Evolutionary conservation across 306 rosid genomes (phyloP).

Genomic region (Pyrus pyrifolia): DNA sequence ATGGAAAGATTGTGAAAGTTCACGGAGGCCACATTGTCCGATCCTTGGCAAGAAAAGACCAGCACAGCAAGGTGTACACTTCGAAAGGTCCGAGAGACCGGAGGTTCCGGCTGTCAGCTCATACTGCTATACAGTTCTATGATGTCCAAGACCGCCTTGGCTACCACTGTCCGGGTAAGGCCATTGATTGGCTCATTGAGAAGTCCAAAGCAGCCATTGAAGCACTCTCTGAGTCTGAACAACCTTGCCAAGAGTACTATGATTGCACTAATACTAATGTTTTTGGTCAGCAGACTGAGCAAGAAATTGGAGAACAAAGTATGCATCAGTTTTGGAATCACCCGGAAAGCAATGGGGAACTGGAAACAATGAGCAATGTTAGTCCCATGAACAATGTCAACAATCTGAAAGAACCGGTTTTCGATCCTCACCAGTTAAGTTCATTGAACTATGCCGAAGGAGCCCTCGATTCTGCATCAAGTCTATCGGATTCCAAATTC

Average conservation of each 20-base stretch:
- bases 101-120: conserved; percentile 22
- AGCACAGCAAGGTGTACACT: conserved; percentile 22
- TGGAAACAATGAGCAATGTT: background rate
- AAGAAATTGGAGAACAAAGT: background rate
- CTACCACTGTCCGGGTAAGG: conserved; percentile 14
- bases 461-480: background rate
- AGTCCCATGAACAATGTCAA: background rate
- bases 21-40: conserved; percentile 15
- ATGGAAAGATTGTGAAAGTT: conserved; percentile 3
- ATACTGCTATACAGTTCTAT: conserved; percentile 20
- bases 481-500: background rate
- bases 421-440: conserved; percentile 4
- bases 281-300: background rate
- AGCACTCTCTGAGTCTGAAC: background rate
- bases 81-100: conserved; percentile 21
- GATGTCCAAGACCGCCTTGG: conserved; percentile 33
- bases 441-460: conserved; percentile 1
- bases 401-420: conserved; percentile 3
- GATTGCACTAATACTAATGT: background rate
- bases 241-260: background rate
- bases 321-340: background rate
- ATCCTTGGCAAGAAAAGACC: background rate
- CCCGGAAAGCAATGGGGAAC: background rate
- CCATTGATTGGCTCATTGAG: conserved; percentile 25
- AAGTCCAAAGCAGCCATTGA: conserved; percentile 18